Evolutionary conservation across 2,329 filamentous ascomycete species (phyloP), one percentile per base, ranked within the genome.

Genomic region (Penicillium fuscoglaucum): DNA sequence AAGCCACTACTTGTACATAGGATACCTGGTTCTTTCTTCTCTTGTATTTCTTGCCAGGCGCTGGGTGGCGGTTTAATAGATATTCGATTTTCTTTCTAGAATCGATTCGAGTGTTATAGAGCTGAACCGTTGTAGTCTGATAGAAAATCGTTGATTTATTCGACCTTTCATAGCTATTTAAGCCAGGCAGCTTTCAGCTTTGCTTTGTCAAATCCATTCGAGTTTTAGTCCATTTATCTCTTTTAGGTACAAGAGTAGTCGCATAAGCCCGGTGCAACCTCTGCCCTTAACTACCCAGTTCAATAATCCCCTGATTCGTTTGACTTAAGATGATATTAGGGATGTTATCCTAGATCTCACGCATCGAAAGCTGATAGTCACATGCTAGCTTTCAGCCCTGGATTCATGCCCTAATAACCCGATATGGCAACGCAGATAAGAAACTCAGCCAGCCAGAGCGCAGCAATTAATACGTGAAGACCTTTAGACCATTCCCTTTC

Each of bases 401-500:
- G 0, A 7, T 2, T 21, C 1, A 9, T 54, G 65, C 65, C 65
- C 65, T 66, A 44, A 50, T 54, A 61, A 31, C 65, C 65, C 49
- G 64, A 67, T 67, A 64, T 52, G 40, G 58, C 9, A 52, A 33
- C 26, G 24, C 31, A 41, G 65, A 68, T 66, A 65, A 67, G 61
- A 48, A 43, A 29, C 31, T 29, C 41, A 48, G 55, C 61, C 60
- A 62, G 55, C 54, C 58, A 61, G 62, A 62, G 59, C 52, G 41
- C 43, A 59, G 60, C 59, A 58, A 60, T 61, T 62, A 62, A 52
- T 61, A 64, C 54, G 50, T 46, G 55, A 35, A 50, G 45, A 45
- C 39, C 40, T 17, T 52, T n/a, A 28, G 37, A 31, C 37, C 17
- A 33, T 39, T 52, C 24, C 15, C 29, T 41, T 47, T 37, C 43